Evolutionary conservation across 805 yeast genomes (phyloP).

Genomic region (Kazachstania africana): DNA sequence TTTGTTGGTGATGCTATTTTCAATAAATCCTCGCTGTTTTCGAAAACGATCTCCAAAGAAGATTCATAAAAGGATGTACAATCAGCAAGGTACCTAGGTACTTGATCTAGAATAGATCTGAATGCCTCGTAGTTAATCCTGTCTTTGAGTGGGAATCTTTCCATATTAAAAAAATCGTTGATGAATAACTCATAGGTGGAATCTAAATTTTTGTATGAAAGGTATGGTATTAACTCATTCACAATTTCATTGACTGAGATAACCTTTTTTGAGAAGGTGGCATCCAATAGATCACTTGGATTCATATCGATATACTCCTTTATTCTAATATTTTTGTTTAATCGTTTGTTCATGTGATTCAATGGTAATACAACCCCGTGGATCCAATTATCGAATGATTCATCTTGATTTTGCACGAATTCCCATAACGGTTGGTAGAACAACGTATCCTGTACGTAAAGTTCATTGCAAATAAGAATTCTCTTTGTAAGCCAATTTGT

Average conservation of each 20-base stretch:
- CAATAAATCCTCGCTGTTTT: constrained; percentile 9
- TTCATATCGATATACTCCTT: constrained; percentile 4
- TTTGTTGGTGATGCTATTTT: constrained; percentile 2
- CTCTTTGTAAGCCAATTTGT: constrained; percentile 18
- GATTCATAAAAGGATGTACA: too few species aligned
- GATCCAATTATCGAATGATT: constrained; percentile 16
- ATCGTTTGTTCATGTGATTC: constrained; percentile 15
- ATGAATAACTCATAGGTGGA: too few species aligned
- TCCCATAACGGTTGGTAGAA: constrained; percentile 18
- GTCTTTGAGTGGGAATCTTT: too few species aligned
- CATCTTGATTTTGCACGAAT: neutral
- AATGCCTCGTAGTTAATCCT: too few species aligned
- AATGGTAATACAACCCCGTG: constrained; percentile 22
- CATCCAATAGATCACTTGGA: too few species aligned
- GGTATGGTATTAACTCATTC: constrained; percentile 3
- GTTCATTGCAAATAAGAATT: constrained; percentile 13
- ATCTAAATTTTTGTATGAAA: too few species aligned
- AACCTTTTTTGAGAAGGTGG: too few species aligned
- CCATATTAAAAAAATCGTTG: too few species aligned
- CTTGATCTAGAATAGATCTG: too few species aligned
- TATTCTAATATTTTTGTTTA: constrained; percentile 7
- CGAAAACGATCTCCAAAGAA: constrained; percentile 13
- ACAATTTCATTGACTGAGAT: too few species aligned
- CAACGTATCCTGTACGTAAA: constrained; percentile 9
- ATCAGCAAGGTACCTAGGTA: too few species aligned